These are phyloP conservation scores for Camelina hispida DNA, from an alignment of 345 rosid species.

Conservation along the genomic window DNA sequence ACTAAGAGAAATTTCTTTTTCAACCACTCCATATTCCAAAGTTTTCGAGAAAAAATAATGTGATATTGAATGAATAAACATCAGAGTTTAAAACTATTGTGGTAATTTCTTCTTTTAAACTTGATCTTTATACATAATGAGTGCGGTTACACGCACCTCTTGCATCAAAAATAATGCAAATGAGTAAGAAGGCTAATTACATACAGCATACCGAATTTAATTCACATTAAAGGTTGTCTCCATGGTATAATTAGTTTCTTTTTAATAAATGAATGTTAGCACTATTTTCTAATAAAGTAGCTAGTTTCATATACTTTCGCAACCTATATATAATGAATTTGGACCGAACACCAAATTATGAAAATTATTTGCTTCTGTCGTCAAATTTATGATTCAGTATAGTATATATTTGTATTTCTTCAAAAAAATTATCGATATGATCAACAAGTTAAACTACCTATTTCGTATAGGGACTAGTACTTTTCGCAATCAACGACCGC, in stretches of 20 bases:
- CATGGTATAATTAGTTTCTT: background rate
- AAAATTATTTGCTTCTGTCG: background rate
- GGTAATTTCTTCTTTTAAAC: background rate
- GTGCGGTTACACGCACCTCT: background rate
- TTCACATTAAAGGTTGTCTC: background rate
- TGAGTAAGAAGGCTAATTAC: background rate
- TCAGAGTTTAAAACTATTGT: background rate
- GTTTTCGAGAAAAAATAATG: background rate
- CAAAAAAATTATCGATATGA: background rate
- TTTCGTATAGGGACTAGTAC: background rate
- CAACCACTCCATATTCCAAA: conserved; percentile 7
- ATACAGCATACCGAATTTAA: background rate
- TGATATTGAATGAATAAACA: background rate
- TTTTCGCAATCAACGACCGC: conserved; percentile 2
- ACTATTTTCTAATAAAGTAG: background rate
- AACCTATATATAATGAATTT: background rate
- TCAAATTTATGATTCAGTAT: background rate
- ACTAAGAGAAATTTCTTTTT: background rate
- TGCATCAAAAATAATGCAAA: background rate
- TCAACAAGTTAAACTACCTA: background rate
- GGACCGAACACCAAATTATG: background rate
- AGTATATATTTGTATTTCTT: background rate
- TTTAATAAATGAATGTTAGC: background rate
- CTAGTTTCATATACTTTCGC: background rate
- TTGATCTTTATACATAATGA: background rate